A percentile compares a stretch with the other conserved stretches of the same genome.
phyloP scores from a whole-genome alignment of 2,329 filamentous ascomycete genomes.

The Pseudogymnoascus sp. region DNA sequence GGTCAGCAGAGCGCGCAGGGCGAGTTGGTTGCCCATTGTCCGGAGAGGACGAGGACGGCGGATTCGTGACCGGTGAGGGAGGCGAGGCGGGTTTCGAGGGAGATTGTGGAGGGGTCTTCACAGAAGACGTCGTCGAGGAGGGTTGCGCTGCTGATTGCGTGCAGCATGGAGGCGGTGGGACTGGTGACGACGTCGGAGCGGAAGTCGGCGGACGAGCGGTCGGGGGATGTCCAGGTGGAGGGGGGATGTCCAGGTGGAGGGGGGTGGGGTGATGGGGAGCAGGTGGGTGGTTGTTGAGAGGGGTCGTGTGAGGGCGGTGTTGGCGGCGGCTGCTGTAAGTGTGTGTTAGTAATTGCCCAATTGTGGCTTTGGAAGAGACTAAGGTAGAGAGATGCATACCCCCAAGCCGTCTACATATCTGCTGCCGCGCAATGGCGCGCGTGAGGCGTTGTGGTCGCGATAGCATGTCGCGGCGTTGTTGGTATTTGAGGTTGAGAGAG shows the following conservation, averaged over 20 bases:
- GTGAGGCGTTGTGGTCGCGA: background rate
- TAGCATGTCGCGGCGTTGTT: background rate
- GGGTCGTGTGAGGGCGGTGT: background rate
- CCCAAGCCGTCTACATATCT: background rate
- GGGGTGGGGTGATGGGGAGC: background rate
- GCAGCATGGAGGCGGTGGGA: constrained; percentile 74
- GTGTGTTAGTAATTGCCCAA: background rate
- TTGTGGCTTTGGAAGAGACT: no score
- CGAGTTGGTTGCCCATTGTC: constrained; percentile 94
- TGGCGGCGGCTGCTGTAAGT: background rate
- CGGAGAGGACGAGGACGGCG: constrained; percentile 75
- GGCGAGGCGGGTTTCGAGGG: constrained; percentile 69
- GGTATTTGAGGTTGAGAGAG: background rate
- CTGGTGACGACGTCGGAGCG: constrained; percentile 61
- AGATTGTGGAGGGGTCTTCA: constrained; percentile 72
- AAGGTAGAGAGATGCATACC: background rate
- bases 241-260: background rate
- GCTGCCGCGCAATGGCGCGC: background rate
- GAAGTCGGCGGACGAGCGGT: constrained; percentile 29
- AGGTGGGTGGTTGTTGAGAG: background rate
- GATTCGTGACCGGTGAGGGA: constrained; percentile 68
- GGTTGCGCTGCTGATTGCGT: constrained; percentile 65
- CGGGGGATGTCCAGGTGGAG: constrained; percentile 26
- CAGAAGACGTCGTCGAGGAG: constrained; percentile 78
- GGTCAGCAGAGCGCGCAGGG: constrained; percentile 67